Conservation (phyloP, 2,329 filamentous ascomycete genomes). For the Fusarium annulatum region DNA sequence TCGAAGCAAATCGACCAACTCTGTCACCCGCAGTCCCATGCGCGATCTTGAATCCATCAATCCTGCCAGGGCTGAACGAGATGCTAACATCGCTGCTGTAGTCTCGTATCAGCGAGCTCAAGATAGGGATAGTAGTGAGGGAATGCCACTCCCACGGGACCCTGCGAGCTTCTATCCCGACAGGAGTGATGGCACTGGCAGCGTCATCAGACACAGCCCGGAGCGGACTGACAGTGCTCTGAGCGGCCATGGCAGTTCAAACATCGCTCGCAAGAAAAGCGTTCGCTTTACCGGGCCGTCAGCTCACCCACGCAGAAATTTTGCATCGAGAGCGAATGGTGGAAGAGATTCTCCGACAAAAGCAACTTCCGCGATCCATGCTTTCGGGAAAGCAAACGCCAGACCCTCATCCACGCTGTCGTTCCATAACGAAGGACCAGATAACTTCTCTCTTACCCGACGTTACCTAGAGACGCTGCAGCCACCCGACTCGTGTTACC, state of each 20-base stretch:
- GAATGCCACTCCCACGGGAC: constrained; percentile 38
- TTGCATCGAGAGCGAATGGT: constrained; percentile 47
- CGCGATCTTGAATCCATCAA: constrained; percentile 60
- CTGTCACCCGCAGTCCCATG: constrained; percentile 54
- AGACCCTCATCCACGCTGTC: constrained; percentile 33
- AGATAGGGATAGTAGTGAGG: constrained; percentile 47
- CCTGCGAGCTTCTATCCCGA: constrained; percentile 33
- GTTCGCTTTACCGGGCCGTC: constrained; percentile 63
- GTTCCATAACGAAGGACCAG: constrained; percentile 9
- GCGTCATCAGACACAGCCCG: constrained; percentile 20
- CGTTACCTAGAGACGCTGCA: constrained; percentile 43
- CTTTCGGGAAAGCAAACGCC: constrained; percentile 20
- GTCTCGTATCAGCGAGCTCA: constrained; percentile 69
- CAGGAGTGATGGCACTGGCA: constrained; percentile 37
- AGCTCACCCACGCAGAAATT: constrained; percentile 43
- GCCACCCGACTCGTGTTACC: constrained; percentile 57
- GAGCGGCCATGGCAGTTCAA: constrained; percentile 34
- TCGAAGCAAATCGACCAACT: constrained; percentile 66
- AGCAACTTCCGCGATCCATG: constrained; percentile 6
- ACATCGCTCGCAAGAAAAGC: constrained; percentile 61
- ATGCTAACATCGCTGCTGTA: constrained; percentile 71
- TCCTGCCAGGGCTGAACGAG: constrained; percentile 61
- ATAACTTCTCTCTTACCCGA: constrained; percentile 34
- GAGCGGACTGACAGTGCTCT: constrained; percentile 25
- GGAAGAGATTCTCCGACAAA: constrained; percentile 35